These are phyloP conservation scores for Dothistroma pini DNA, from an alignment of 2,329 filamentous ascomycete genomes.

Conservation along the genomic window DNA sequence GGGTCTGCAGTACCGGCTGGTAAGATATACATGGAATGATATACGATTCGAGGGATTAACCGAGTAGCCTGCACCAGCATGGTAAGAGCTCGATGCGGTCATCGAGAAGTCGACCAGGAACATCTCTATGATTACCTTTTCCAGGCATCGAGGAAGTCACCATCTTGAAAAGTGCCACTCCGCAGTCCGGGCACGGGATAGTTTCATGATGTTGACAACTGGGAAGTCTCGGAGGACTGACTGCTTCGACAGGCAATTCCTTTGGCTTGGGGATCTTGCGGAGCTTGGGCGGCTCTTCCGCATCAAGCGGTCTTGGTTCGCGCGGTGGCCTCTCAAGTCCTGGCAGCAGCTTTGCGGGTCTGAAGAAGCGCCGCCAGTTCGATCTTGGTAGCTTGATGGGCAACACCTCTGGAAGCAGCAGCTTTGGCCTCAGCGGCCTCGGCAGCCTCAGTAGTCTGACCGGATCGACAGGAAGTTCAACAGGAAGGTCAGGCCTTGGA, in stretches of 20 bases:
- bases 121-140: too few relatives aligned
- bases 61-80: neutral
- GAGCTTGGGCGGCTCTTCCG: neutral
- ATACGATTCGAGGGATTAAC: neutral
- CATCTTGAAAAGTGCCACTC: too few relatives aligned
- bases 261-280: neutral
- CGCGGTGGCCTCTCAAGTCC: neutral
- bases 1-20: neutral
- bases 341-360: neutral
- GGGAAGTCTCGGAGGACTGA: neutral
- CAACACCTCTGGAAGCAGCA: neutral
- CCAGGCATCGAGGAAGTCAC: too few relatives aligned
- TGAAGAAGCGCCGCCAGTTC: neutral
- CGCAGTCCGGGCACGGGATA: too few relatives aligned
- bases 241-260: neutral
- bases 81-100: too few relatives aligned
- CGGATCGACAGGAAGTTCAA: neutral
- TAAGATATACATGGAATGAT: neutral
- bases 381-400: neutral
- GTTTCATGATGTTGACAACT: neutral
- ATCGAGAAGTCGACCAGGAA: too few relatives aligned
- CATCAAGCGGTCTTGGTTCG: slow-evolving; percentile 2
- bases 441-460: too few relatives aligned
- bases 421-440: neutral
- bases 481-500: neutral